Base-by-base conservation (phyloP, 2,329 filamentous ascomycete genomes). In the Chrysoporthe puriensis region DNA sequence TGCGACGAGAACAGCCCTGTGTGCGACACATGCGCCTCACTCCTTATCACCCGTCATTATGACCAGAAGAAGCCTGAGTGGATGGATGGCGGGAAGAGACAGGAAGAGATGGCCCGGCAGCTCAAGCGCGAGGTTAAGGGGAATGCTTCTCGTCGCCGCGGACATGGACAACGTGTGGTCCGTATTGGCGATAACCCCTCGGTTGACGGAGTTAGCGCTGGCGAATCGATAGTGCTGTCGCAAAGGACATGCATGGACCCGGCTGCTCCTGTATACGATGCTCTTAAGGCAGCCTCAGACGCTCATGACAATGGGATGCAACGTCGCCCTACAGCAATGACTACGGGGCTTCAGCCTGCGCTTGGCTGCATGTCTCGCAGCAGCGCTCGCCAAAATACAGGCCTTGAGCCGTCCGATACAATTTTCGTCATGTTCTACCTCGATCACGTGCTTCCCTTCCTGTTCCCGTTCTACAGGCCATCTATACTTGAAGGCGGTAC, bases 21-120 rank as follows among this genome's bases (percentile, higher is more conserved):
- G 13, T 90, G 87, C 74, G 78, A 81, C 8, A 77, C 74, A 44
- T 90, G 87, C 76, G 74, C 76, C 16, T 74, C 78, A 1, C 81
- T 90, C n/a, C 80, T 84, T 61, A 88, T 89, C 66, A 82, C 81
- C 21, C 90, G 87, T 73, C 75, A 85, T 68, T 88, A 83, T 71
- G 76, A 78, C 68, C 79, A 84, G 1, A 76, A 78, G 34, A 88
- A 86, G 74, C 85, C 85, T 16, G 82, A 83, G 5, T 87, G 85
- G 85, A 86, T 88, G 85, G 86, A 87, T 69, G 82, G 80, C 60
- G 84, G 81, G 11, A 74, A 75, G 1, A 77, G 74, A 68, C 85
- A 88, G 71, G 81, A 80, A 70, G 79, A 82, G 66, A 86, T 82
- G 79, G 83, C 82, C 32, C 82, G 85, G 65, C 78, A 75, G 70